phyloP scores from a whole-genome alignment of 2,329 filamentous ascomycete genomes.

The Stemphylium vesicarium region DNA sequence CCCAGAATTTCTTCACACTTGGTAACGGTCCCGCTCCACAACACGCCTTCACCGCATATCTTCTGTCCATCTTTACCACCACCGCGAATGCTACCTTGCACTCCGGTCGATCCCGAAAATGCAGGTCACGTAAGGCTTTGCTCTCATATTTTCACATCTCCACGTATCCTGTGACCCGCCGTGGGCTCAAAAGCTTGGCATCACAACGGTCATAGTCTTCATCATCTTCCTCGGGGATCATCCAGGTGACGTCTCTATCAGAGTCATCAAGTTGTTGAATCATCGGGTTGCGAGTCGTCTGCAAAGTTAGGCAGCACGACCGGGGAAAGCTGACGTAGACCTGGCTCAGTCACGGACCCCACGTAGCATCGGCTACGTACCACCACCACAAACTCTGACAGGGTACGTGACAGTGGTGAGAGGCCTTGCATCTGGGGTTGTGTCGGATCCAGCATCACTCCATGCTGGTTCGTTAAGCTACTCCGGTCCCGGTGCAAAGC shows the following conservation, averaged over 20 bases:
- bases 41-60: neutral
- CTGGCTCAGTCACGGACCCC: slow-evolving; percentile 12
- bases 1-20: neutral
- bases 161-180: neutral
- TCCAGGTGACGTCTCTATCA: neutral
- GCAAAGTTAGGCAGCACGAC: slow-evolving; percentile 14
- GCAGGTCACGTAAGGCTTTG: neutral
- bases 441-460: neutral
- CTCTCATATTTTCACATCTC: neutral
- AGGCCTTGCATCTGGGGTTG: neutral
- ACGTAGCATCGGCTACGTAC: slow-evolving; percentile 7
- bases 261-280: slow-evolving; percentile 1
- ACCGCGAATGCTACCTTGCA: neutral
- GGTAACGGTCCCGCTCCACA: neutral
- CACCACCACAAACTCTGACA: neutral
- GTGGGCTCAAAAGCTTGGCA: neutral
- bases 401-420: neutral
- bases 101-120: neutral
- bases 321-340: slow-evolving; percentile 17
- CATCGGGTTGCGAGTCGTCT: slow-evolving; percentile 1
- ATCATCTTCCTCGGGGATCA: neutral
- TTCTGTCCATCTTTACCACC: neutral
- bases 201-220: neutral
- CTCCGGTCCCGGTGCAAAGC: neutral
- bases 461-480: neutral